Evolutionary conservation across 805 yeast genomes (phyloP).

Genomic region (Suhomyces prunicola): DNA sequence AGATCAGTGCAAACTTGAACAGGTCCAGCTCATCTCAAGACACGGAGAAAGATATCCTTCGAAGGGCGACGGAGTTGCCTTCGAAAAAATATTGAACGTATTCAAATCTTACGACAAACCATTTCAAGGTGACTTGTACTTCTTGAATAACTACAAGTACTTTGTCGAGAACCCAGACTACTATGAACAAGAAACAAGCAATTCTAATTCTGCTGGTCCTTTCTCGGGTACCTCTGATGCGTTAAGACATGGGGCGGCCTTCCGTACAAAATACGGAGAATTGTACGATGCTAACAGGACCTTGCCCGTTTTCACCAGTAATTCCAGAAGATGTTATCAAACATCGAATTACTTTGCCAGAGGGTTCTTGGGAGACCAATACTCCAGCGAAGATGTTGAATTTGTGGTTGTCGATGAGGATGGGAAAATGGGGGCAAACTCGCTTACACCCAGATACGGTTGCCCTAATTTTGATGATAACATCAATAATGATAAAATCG

Average conservation of each 20-base stretch:
- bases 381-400: conserved; percentile 25
- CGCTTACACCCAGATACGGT: conserved; percentile 53
- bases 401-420: conserved; percentile 47
- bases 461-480: conserved; percentile 23
- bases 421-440: conserved; percentile 50
- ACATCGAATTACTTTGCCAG: conserved; percentile 55
- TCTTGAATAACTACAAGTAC: conserved; percentile 53
- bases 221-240: conserved; percentile 54
- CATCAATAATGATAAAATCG: conserved; percentile 14
- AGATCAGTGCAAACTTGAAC: conserved; percentile 52
- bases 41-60: conserved; percentile 73
- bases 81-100: conserved; percentile 25
- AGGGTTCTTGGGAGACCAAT: conserved; percentile 54
- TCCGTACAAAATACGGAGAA: conserved; percentile 48
- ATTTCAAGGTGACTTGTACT: conserved; percentile 49
- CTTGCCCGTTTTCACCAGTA: conserved; percentile 54
- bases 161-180: conserved; percentile 36
- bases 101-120: conserved; percentile 24
- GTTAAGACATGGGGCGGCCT: conserved; percentile 45
- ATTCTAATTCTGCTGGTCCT: conserved; percentile 40
- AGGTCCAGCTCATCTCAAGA: conserved; percentile 68
- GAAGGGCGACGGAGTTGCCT: conserved; percentile 23
- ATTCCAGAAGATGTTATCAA: conserved; percentile 52
- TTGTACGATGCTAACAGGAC: conserved; percentile 34
- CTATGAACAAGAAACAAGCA: conserved; percentile 51